A percentile compares a stretch with the other conserved stretches of the same genome.
Evolutionary conservation across 177 flowering plant species (phyloP).

Genomic region (Vitis hybrid): DNA sequence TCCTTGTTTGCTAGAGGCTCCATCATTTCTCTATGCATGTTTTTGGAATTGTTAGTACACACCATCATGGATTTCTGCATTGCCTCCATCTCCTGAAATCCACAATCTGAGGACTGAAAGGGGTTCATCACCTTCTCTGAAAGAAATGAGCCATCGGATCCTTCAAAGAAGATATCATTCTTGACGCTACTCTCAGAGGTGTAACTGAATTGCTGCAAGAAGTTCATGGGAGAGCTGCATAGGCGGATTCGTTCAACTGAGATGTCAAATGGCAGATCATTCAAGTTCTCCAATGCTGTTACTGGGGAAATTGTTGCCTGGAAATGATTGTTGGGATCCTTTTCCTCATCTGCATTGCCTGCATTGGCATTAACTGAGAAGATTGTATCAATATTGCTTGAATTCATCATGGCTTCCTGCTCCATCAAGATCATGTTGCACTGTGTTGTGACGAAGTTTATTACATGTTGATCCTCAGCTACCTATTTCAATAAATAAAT

Average conservation of each 20-base stretch:
- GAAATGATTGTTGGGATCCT: slow-evolving; percentile 10
- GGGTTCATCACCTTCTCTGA: slow-evolving; percentile 19
- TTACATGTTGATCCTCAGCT: slow-evolving; percentile 61
- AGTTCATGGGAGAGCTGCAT: slow-evolving; percentile 37
- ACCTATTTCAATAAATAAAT: slow-evolving; percentile 35
- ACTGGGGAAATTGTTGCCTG: slow-evolving; percentile 29
- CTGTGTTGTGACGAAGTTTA: slow-evolving; percentile 55
- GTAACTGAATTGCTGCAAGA: slow-evolving; percentile 26
- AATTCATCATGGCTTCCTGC: slow-evolving; percentile 38
- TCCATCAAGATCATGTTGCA: slow-evolving; percentile 44
- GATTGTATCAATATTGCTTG: slow-evolving; percentile 21
- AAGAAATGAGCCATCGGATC: slow-evolving; percentile 14
- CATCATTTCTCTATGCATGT: slow-evolving; percentile 16
- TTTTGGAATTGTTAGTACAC: no score
- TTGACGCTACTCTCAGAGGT: slow-evolving; percentile 11
- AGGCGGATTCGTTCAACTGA: slow-evolving; percentile 38
- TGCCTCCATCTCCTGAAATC: slow-evolving; percentile 25
- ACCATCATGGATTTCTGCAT: slow-evolving; percentile 22
- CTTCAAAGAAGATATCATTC: slow-evolving; percentile 26
- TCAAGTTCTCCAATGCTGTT: slow-evolving; percentile 23
- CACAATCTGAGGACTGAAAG: slow-evolving; percentile 23
- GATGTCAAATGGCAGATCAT: slow-evolving; percentile 27
- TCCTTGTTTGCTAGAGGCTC: slow-evolving; percentile 28
- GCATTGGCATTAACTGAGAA: slow-evolving; percentile 13
- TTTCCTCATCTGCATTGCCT: slow-evolving; percentile 10